Percentiles rank a stretch among this genome's conserved stretches.
Evolutionary conservation across 805 yeast species (phyloP).

Genomic region (Debaryomyces castellii): DNA sequence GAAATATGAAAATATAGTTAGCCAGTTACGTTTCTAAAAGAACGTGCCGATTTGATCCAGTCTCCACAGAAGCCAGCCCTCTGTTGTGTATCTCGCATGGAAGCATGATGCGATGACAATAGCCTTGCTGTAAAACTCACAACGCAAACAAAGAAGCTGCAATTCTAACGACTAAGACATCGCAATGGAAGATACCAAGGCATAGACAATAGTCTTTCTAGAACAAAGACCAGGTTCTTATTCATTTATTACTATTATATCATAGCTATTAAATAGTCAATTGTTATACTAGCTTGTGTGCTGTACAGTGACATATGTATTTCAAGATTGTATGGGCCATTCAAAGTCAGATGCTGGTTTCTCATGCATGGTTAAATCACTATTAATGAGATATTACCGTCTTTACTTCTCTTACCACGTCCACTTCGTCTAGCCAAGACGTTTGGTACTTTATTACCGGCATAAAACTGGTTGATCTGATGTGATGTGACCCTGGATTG

Average conservation of each 20-base stretch:
- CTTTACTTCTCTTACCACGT: neutral
- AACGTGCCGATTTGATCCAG: neutral
- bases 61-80: neutral
- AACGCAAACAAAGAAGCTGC: neutral
- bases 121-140: neutral
- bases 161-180: neutral
- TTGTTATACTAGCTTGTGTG: too few relatives aligned
- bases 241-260: neutral
- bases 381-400: too few relatives aligned
- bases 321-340: too few relatives aligned
- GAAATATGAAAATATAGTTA: conserved; percentile 9
- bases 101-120: neutral
- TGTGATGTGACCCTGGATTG: neutral
- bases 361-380: too few relatives aligned
- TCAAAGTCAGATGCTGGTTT: too few relatives aligned
- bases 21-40: neutral
- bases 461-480: neutral
- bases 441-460: neutral
- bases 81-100: neutral
- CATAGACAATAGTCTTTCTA: neutral
- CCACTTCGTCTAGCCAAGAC: neutral
- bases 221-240: too few relatives aligned
- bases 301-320: too few relatives aligned
- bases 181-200: neutral
- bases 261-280: too few relatives aligned